Conservation (phyloP, 805 yeast genomes). For the Yarrowia divulgata region DNA sequence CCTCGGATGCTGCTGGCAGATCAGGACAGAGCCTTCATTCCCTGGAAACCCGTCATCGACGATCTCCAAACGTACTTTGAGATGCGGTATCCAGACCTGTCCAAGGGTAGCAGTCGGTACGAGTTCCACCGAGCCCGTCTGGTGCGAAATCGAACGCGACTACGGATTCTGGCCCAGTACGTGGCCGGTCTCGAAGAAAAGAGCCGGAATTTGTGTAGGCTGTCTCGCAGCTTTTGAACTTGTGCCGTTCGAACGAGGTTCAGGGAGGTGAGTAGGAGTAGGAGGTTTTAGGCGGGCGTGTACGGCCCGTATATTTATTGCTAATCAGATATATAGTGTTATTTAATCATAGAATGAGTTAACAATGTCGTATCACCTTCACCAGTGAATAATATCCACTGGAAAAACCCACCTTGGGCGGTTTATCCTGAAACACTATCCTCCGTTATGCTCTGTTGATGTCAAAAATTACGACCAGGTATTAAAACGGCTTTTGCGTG, state of each 20-base stretch:
- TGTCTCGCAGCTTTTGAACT: conserved; percentile 20
- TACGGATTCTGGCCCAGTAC: conserved; percentile 40
- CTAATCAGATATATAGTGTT: conserved; percentile 16
- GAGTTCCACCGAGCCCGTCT: conserved; percentile 42
- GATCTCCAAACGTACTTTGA: conserved; percentile 42
- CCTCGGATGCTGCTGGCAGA: conserved; percentile 44
- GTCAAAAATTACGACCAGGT: not conserved
- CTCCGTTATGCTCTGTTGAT: not conserved
- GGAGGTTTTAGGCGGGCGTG: too few relatives aligned
- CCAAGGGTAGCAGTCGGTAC: conserved; percentile 40
- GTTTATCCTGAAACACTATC: not conserved
- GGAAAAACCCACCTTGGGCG: too few relatives aligned
- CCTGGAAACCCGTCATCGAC: conserved; percentile 44
- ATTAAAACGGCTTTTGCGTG: conserved; percentile 13
- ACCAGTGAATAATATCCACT: conserved; percentile 16
- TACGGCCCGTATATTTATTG: conserved; percentile 1
- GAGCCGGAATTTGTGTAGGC: conserved; percentile 5
- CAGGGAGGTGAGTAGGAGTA: too few relatives aligned
- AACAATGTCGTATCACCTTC: too few relatives aligned
- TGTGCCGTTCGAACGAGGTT: too few relatives aligned
- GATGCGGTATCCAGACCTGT: conserved; percentile 43
- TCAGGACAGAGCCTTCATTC: conserved; percentile 44
- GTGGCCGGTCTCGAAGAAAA: conserved; percentile 40
- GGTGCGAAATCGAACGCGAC: conserved; percentile 44
- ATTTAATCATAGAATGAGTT: not conserved